These are phyloP conservation scores for Olyra latifolia DNA, from an alignment of 176 grass and related monocot species.

Conservation along the genomic window DNA sequence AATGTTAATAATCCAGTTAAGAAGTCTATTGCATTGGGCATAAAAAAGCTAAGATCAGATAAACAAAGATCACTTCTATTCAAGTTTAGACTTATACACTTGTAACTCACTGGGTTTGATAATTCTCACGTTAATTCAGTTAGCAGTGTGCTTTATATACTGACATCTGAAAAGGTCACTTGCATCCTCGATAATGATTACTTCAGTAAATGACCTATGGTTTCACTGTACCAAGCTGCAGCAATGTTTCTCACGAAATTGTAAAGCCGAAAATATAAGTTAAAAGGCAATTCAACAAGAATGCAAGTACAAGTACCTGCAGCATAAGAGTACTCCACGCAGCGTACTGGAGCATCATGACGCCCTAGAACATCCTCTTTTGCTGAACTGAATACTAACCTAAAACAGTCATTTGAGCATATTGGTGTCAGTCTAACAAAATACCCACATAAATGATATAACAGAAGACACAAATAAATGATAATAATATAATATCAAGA, in stretches of 20 bases:
- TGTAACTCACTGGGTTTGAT: background rate
- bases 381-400: constrained; percentile 69
- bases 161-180: background rate
- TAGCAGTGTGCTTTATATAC: background rate
- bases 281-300: constrained; percentile 13
- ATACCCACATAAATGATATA: background rate
- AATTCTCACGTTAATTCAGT: constrained; percentile 18
- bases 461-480: constrained; percentile 6
- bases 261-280: background rate
- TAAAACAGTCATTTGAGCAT: constrained; percentile 43
- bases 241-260: background rate
- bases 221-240: constrained; percentile 27
- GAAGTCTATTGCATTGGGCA: background rate
- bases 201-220: background rate
- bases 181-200: constrained; percentile 9
- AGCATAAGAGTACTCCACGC: constrained; percentile 94
- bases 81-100: background rate
- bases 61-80: background rate
- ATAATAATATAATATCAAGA: background rate
- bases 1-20: constrained; percentile 13
- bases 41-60: too few relatives aligned
- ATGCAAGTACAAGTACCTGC: constrained; percentile 53
- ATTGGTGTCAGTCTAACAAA: constrained; percentile 6
- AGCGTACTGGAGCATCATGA: constrained; percentile 94
- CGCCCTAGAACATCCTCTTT: constrained; percentile 87